These are phyloP conservation scores for Phytopythium helicoides DNA, from an alignment of 352 stramenopile genomes.

Conservation along the genomic window DNA sequence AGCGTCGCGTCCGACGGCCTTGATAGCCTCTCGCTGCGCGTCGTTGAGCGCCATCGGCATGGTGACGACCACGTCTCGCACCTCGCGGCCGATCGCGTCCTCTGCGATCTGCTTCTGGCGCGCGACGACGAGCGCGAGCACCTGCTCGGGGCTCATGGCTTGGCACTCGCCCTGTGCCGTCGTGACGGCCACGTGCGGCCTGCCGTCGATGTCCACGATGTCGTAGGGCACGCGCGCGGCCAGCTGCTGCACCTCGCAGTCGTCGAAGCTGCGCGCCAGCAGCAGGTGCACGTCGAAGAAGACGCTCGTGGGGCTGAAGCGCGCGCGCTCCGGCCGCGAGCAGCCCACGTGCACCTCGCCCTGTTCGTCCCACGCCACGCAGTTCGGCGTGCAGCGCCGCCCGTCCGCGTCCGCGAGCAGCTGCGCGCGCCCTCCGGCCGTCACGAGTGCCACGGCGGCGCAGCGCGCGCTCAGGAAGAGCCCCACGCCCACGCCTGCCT, in stretches of 20 bases:
- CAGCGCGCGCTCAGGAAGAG: constrained; percentile 3
- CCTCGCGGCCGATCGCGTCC: background rate
- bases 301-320: background rate
- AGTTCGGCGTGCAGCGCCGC: constrained; percentile 6
- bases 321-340: constrained; percentile 1
- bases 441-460: constrained; percentile 3
- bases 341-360: constrained; percentile 3
- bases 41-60: constrained; percentile 3
- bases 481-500: background rate
- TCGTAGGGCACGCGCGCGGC: constrained; percentile 5
- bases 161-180: constrained; percentile 6
- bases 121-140: constrained; percentile 6
- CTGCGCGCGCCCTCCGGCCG: background rate
- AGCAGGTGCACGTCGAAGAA: constrained; percentile 5
- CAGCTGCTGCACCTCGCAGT: constrained; percentile 6
- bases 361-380: constrained; percentile 6
- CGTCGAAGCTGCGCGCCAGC: constrained; percentile 4
- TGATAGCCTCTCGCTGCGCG: constrained; percentile 5
- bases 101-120: constrained; percentile 5
- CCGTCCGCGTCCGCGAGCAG: background rate
- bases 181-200: constrained; percentile 4
- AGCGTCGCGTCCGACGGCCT: constrained; percentile 2
- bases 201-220: constrained; percentile 6
- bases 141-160: constrained; percentile 4
- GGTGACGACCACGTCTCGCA: constrained; percentile 5